A percentile compares a stretch with the other conserved stretches of the same genome.
Evolutionary conservation across 2,329 filamentous ascomycete genomes (phyloP).

Genomic region (Penicillium sp.): DNA sequence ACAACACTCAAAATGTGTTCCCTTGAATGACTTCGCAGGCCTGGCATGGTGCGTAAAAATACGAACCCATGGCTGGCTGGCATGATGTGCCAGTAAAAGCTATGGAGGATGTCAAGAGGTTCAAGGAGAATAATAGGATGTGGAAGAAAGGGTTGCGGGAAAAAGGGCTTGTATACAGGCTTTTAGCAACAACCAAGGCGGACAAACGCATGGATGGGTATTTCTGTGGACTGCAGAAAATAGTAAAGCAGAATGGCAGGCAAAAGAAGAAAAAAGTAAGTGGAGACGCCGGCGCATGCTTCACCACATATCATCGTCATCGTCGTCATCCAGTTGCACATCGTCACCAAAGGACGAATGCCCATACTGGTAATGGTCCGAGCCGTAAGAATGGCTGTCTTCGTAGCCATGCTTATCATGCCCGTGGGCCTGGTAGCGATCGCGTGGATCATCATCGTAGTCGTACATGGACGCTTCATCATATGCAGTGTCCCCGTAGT

Average conservation of each 20-base stretch:
- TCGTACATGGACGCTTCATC: slow-evolving; percentile 55
- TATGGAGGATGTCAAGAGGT: neutral
- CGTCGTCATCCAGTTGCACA: slow-evolving; percentile 44
- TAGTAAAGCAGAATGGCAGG: slow-evolving; percentile 23
- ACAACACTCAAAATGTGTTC: neutral
- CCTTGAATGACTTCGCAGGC: neutral
- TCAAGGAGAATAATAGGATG: slow-evolving; percentile 1
- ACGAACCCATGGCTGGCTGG: neutral
- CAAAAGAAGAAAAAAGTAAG: slow-evolving; percentile 15
- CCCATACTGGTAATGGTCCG: slow-evolving; percentile 40
- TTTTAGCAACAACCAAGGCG: slow-evolving; percentile 24
- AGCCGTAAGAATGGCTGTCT: slow-evolving; percentile 37
- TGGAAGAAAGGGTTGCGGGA: slow-evolving; percentile 2
- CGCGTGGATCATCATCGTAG: slow-evolving; percentile 47
- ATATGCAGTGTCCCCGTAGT: slow-evolving; percentile 45
- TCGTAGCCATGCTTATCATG: slow-evolving; percentile 41
- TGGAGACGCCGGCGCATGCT: slow-evolving; percentile 21
- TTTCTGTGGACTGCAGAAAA: slow-evolving; percentile 30
- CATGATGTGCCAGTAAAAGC: neutral
- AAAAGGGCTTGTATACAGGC: slow-evolving; percentile 25
- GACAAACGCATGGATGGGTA: slow-evolving; percentile 31
- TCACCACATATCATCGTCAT: slow-evolving; percentile 54
- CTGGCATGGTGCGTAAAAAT: neutral
- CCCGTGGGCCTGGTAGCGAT: slow-evolving; percentile 38
- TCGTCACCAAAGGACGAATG: slow-evolving; percentile 44